phyloP scores from a whole-genome alignment of 2,329 filamentous ascomycete genomes.

The Aspergillus carbonarius region DNA sequence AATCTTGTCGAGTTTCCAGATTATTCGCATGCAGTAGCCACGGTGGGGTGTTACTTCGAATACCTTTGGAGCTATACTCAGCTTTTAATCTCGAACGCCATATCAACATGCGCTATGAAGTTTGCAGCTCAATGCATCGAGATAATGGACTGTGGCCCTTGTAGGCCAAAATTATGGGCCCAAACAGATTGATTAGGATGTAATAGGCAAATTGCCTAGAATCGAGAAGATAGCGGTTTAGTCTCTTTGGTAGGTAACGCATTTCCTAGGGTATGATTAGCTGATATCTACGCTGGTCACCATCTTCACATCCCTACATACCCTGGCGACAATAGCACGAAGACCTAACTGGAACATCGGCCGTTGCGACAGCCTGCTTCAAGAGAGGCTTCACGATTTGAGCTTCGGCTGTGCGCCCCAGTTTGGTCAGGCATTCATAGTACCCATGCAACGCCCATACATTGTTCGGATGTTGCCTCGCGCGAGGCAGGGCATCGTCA shows the following conservation, averaged over 20 bases:
- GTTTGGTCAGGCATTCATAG: constrained; percentile 64
- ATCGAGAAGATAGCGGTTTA: no score
- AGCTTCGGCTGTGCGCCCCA: constrained; percentile 53
- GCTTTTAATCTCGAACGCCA: background rate
- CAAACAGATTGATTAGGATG: no score
- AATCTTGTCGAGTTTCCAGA: background rate
- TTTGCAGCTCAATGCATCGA: background rate
- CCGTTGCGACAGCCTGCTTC: constrained; percentile 53
- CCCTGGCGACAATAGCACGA: constrained; percentile 53
- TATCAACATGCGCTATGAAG: background rate
- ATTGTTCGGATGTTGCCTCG: constrained; percentile 68
- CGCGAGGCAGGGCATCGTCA: constrained; percentile 60
- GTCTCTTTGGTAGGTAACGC: no score
- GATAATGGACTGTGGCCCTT: background rate
- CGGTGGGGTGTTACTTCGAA: background rate
- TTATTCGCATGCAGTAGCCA: background rate
- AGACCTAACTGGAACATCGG: constrained; percentile 59
- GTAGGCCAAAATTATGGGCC: background rate
- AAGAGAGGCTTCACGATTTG: constrained; percentile 52
- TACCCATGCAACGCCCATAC: constrained; percentile 74
- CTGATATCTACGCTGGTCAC: background rate
- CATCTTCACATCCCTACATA: background rate
- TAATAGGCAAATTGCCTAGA: no score
- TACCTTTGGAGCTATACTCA: background rate
- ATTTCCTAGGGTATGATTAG: background rate